A percentile compares a stretch with the other conserved stretches of the same genome.
phyloP scores from a whole-genome alignment of 2,329 filamentous ascomycete genomes.

The Didymellaceae sp. region DNA sequence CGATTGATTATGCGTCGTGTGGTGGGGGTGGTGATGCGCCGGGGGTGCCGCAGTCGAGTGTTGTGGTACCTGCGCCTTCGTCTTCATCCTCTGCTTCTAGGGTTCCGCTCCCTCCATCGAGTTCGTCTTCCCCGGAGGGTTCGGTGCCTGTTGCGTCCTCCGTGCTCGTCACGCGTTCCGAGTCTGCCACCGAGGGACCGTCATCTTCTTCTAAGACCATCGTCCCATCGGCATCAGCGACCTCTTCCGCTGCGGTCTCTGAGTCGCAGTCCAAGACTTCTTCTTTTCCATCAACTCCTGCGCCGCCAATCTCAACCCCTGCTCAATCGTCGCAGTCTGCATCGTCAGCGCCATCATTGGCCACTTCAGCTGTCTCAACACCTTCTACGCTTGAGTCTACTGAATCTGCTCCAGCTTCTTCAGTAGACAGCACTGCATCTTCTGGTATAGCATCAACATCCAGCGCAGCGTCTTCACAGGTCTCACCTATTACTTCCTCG shows the following conservation, averaged over 20 bases:
- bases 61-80: neutral
- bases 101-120: neutral
- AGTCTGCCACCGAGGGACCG: too few relatives aligned
- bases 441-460: neutral
- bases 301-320: neutral
- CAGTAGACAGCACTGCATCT: neutral
- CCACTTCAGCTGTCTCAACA: neutral
- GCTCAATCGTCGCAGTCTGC: neutral
- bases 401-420: neutral
- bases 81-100: slow-evolving; percentile 1
- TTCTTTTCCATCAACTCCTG: neutral
- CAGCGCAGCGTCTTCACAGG: neutral
- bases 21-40: neutral
- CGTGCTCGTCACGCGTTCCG: neutral
- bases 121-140: neutral
- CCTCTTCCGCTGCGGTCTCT: neutral
- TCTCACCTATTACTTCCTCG: too few relatives aligned
- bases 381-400: neutral
- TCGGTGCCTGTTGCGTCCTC: neutral
- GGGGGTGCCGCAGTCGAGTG: neutral
- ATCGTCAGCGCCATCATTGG: neutral
- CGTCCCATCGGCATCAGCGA: neutral
- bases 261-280: neutral
- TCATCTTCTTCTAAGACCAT: too few relatives aligned
- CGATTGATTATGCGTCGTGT: slow-evolving; percentile 27